Evolutionary conservation across 441 rosid species (phyloP).

Genomic region (Manihot esculenta): DNA sequence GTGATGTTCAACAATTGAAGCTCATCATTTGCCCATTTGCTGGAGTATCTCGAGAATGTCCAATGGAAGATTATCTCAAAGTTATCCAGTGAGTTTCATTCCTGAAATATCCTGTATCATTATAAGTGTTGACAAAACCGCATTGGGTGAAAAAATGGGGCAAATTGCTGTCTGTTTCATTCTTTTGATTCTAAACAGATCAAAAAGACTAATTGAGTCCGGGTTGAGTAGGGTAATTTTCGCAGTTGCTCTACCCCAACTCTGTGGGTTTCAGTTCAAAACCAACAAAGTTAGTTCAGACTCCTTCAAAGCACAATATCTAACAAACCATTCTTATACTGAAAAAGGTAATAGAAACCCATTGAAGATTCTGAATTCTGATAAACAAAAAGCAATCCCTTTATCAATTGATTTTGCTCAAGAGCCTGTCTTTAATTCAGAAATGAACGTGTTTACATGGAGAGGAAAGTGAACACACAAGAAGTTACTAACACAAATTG

Average conservation of each 20-base stretch:
- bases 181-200: no score
- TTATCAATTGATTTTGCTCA: conserved; percentile 4
- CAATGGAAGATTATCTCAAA: neutral
- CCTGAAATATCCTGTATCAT: neutral
- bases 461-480: conserved; percentile 6
- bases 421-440: conserved; percentile 2
- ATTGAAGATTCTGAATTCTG: neutral
- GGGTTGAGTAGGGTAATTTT: no score
- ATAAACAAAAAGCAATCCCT: neutral
- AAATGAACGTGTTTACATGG: conserved; percentile 3
- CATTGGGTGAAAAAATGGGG: neutral
- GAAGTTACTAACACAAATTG: neutral
- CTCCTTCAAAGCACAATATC: neutral
- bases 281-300: neutral
- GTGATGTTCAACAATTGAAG: neutral
- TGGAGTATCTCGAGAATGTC: neutral
- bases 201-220: no score
- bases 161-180: no score
- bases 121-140: neutral
- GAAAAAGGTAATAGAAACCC: no score
- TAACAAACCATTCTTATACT: neutral
- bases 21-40: neutral
- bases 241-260: neutral
- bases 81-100: neutral
- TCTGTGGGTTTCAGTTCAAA: conserved; percentile 3